These are phyloP conservation scores for Hericium alpestre DNA, from an alignment of 768 basidiomycete genomes.

Conservation along the genomic window DNA sequence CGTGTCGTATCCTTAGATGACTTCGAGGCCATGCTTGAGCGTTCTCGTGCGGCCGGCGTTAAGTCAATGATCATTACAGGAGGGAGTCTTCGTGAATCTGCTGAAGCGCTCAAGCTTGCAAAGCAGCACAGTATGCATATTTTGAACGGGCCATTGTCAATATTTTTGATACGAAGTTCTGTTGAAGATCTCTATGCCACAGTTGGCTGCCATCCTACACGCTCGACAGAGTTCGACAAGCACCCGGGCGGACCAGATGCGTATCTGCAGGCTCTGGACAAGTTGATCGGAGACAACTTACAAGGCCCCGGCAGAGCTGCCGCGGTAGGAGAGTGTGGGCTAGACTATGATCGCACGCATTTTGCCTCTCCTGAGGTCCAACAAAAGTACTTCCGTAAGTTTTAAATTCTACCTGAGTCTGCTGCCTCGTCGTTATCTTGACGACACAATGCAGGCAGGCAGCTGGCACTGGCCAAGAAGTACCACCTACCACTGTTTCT, in stretches of 20 bases:
- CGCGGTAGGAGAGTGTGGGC: conserved; percentile 71
- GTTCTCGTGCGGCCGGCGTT: conserved; percentile 51
- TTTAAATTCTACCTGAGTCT: not conserved
- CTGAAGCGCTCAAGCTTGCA: conserved; percentile 50
- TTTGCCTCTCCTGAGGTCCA: conserved; percentile 54
- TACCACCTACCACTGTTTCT: conserved; percentile 70
- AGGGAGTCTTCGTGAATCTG: conserved; percentile 54
- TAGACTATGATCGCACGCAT: conserved; percentile 72
- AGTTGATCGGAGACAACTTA: conserved; percentile 38
- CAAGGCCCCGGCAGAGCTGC: conserved; percentile 49
- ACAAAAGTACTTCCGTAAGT: conserved; percentile 50
- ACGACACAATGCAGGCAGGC: conserved; percentile 26
- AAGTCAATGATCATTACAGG: conserved; percentile 70
- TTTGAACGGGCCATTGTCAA: not conserved
- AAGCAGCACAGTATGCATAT: conserved; percentile 38
- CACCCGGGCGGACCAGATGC: conserved; percentile 43
- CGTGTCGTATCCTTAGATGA: conserved; percentile 37
- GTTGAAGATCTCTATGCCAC: conserved; percentile 55
- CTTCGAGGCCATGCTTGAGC: conserved; percentile 42
- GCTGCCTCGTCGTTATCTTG: too few relatives aligned
- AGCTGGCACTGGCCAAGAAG: conserved; percentile 59
- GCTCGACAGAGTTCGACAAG: conserved; percentile 55
- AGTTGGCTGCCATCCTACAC: conserved; percentile 73
- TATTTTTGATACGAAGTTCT: not conserved
- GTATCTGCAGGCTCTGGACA: conserved; percentile 51